A percentile compares a stretch with the other conserved stretches of the same genome.
Evolutionary conservation across 1,139 yeast species (phyloP).

Genomic region (Candida glucosophila): DNA sequence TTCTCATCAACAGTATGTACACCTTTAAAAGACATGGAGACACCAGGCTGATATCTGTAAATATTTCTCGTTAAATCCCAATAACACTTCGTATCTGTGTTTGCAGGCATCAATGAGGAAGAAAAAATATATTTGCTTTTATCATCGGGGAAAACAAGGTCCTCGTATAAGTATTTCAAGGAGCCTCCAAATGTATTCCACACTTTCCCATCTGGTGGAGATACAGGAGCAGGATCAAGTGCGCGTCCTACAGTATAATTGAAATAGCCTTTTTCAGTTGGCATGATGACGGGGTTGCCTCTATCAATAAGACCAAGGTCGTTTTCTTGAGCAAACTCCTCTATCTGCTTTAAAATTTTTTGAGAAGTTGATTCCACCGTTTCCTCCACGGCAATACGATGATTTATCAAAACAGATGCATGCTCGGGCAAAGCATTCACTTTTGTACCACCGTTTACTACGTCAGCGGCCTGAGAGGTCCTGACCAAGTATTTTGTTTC

Average conservation of each 20-base stretch:
- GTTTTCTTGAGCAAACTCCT: conserved; percentile 21
- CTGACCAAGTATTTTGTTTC: conserved; percentile 19
- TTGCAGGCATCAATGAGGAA: conserved; percentile 67
- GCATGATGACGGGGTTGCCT: conserved; percentile 14
- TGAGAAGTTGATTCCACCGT: conserved; percentile 14
- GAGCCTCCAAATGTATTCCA: conserved; percentile 36
- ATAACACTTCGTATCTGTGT: conserved; percentile 77
- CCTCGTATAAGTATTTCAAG: conserved; percentile 37
- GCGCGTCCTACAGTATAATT: conserved; percentile 9
- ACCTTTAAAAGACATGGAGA: conserved; percentile 10
- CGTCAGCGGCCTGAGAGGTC: conserved; percentile 32
- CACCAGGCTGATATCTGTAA: conserved; percentile 51
- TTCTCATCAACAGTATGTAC: conserved; percentile 37
- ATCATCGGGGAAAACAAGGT: conserved; percentile 25
- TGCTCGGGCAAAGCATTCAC: conserved; percentile 35
- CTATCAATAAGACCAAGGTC: conserved; percentile 15
- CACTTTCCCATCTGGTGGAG: conserved; percentile 28
- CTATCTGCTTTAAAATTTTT: conserved; percentile 15
- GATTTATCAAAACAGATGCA: conserved; percentile 22
- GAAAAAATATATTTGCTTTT: conserved; percentile 42
- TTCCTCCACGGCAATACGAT: conserved; percentile 26
- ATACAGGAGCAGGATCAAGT: conserved; percentile 28
- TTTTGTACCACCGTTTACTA: conserved; percentile 30
- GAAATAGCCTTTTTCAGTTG: conserved; percentile 17
- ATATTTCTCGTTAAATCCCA: conserved; percentile 70